These are phyloP conservation scores for Diaporthe vaccinii DNA, from an alignment of 2,329 filamentous ascomycete species.

Conservation along the genomic window DNA sequence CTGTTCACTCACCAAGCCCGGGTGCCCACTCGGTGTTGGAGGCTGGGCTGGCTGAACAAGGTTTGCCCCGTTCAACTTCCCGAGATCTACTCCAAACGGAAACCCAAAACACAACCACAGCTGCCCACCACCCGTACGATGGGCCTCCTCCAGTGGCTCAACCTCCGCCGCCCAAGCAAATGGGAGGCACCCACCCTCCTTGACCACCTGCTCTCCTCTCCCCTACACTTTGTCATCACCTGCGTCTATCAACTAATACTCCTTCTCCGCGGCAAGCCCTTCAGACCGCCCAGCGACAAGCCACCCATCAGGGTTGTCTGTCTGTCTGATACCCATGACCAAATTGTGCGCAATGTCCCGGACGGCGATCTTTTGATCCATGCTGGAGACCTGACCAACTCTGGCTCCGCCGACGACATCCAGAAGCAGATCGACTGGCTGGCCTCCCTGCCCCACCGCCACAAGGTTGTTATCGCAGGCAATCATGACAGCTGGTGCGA, in stretches of 20 bases:
- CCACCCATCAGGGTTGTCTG: conserved; percentile 81
- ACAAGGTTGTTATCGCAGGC: conserved; percentile 87
- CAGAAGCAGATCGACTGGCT: conserved; percentile 91
- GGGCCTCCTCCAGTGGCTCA: conserved; percentile 60
- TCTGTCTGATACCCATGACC: conserved; percentile 89
- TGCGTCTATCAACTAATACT: conserved; percentile 75
- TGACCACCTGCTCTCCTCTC: conserved; percentile 76
- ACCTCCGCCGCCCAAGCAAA: conserved; percentile 60
- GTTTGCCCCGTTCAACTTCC: conserved; percentile 27
- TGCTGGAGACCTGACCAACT: conserved; percentile 85
- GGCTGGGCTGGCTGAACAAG: conserved; percentile 15
- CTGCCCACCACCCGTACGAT: conserved; percentile 48
- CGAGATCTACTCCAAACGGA: conserved; percentile 1
- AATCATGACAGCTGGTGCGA: conserved; percentile 95
- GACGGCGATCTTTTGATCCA: conserved; percentile 89
- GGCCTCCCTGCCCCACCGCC: conserved; percentile 76
- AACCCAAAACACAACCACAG: conserved; percentile 13
- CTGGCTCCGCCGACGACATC: conserved; percentile 79
- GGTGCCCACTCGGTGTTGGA: background rate
- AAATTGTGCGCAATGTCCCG: conserved; percentile 72
- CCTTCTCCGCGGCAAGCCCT: conserved; percentile 75
- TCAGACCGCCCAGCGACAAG: conserved; percentile 66
- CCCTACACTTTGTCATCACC: conserved; percentile 73
- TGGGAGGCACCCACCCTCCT: conserved; percentile 68
- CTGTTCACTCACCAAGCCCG: conserved; percentile 3